Conservation (phyloP, 306 rosid species). For the Amphicarpaea edgeworthii region DNA sequence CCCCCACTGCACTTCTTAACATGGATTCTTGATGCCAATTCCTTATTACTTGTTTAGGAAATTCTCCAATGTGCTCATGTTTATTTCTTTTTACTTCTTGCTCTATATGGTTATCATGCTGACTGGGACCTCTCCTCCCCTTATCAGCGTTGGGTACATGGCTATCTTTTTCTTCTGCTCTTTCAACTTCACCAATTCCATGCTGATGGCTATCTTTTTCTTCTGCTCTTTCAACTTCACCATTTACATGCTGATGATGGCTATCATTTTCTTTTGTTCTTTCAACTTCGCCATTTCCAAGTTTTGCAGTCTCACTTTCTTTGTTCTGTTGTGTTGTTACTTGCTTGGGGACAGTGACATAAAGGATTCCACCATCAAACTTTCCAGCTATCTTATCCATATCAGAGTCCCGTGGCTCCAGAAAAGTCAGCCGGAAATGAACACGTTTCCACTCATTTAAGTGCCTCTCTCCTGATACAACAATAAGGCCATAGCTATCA, state of each 20-base stretch:
- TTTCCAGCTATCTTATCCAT: slow-evolving; percentile 55
- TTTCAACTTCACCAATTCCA: neutral
- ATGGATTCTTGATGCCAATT: slow-evolving; percentile 57
- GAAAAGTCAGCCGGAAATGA: slow-evolving; percentile 54
- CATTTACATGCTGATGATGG: neutral
- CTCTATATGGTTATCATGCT: slow-evolving; percentile 33
- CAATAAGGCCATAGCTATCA: slow-evolving; percentile 48
- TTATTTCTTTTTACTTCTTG: slow-evolving; percentile 32
- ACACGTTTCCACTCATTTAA: slow-evolving; percentile 48
- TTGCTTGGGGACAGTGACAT: slow-evolving; percentile 61
- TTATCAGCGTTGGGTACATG: neutral
- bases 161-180: slow-evolving; percentile 38
- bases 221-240: slow-evolving; percentile 2
- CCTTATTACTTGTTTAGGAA: slow-evolving; percentile 45
- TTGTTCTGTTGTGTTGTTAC: slow-evolving; percentile 27
- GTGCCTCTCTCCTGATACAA: slow-evolving; percentile 60
- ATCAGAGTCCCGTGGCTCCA: slow-evolving; percentile 57
- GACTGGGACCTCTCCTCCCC: slow-evolving; percentile 12
- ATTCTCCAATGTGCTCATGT: slow-evolving; percentile 2
- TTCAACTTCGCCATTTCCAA: slow-evolving; percentile 13
- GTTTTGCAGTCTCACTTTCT: slow-evolving; percentile 41
- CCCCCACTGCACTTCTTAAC: slow-evolving; percentile 43
- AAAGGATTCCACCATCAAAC: slow-evolving; percentile 66
- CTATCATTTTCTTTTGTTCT: neutral
- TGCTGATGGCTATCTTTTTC: neutral